A percentile compares a stretch with the other conserved stretches of the same genome.
phyloP scores from a whole-genome alignment of 805 yeast genomes.

The Yarrowia keelungensis region DNA sequence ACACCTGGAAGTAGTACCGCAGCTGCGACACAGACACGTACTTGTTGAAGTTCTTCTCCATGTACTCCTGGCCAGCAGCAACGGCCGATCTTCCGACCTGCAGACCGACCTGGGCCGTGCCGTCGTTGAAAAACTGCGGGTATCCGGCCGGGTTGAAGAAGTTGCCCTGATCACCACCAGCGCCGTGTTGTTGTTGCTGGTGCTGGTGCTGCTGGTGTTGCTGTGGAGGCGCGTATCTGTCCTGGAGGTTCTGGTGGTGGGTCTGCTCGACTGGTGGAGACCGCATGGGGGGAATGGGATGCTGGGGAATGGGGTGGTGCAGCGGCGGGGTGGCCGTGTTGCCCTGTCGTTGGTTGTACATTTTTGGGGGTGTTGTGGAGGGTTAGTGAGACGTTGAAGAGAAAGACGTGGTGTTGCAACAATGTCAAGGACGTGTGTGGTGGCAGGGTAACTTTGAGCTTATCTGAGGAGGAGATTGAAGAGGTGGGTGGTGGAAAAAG shows the following conservation, averaged over 20 bases:
- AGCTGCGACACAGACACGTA: conserved; percentile 62
- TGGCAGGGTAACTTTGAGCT: conserved; percentile 25
- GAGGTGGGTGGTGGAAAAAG: no score
- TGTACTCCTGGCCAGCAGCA: conserved; percentile 76
- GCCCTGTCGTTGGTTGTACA: conserved; percentile 23
- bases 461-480: no score
- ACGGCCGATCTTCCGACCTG: conserved; percentile 89
- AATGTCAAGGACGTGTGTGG: neutral
- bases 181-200: conserved; percentile 42
- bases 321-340: conserved; percentile 49
- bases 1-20: conserved; percentile 88
- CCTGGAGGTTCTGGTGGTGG: conserved; percentile 40
- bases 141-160: conserved; percentile 44
- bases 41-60: conserved; percentile 70
- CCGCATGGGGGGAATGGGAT: conserved; percentile 52
- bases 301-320: conserved; percentile 57
- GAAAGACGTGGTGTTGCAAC: neutral
- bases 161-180: conserved; percentile 47
- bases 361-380: neutral
- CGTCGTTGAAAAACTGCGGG: conserved; percentile 67
- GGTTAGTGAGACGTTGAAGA: neutral
- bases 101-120: conserved; percentile 82
- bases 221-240: conserved; percentile 43
- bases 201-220: conserved; percentile 45
- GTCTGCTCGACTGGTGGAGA: conserved; percentile 47